Evolutionary conservation across 345 rosid species (phyloP).

Genomic region (Populus nigra): DNA sequence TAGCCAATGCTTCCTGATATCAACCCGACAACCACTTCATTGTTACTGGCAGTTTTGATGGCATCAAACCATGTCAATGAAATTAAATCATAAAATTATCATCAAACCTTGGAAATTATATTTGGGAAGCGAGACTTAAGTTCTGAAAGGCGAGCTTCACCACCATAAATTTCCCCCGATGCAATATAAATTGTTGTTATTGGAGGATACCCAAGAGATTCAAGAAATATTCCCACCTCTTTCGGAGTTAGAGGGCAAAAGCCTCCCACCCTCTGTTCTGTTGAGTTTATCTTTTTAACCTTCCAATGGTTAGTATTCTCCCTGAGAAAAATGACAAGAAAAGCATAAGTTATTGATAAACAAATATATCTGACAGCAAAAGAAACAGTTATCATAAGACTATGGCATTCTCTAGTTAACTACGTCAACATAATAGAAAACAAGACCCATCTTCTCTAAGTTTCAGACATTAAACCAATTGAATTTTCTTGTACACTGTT

Average conservation of each 20-base stretch:
- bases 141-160: conserved; percentile 59
- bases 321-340: conserved; percentile 32
- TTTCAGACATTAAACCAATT: neutral
- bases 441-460: neutral
- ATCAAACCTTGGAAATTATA: conserved; percentile 70
- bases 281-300: conserved; percentile 80
- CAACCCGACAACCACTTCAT: conserved; percentile 11
- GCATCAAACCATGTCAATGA: neutral
- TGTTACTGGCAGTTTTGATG: neutral
- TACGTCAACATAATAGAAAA: neutral
- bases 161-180: conserved; percentile 91
- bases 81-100: conserved; percentile 8
- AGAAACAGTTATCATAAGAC: neutral
- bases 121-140: conserved; percentile 71
- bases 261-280: conserved; percentile 79
- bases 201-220: conserved; percentile 77
- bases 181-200: conserved; percentile 76
- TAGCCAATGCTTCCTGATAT: conserved; percentile 69
- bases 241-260: conserved; percentile 89
- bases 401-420: neutral
- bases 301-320: conserved; percentile 91
- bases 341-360: neutral
- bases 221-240: conserved; percentile 84
- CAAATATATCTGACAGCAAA: neutral
- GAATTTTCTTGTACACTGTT: neutral